These are phyloP conservation scores for Komagataella populi DNA, from an alignment of 805 yeast species.

Conservation along the genomic window DNA sequence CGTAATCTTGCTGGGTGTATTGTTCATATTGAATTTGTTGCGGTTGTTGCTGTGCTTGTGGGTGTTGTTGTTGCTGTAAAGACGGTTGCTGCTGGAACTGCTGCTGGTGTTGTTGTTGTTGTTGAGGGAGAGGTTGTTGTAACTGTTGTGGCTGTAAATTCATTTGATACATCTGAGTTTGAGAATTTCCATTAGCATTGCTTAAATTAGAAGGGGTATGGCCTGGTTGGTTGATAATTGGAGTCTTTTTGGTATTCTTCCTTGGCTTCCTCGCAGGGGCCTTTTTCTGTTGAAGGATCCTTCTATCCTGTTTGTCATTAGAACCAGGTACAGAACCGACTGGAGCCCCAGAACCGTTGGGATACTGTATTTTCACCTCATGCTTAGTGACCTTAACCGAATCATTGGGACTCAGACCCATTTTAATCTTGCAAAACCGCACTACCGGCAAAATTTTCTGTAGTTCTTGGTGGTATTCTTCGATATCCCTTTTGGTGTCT, in stretches of 20 bases:
- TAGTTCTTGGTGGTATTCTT: slow-evolving; percentile 28
- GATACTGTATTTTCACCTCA: slow-evolving; percentile 8
- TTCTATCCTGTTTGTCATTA: background rate
- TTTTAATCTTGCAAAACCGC: slow-evolving; percentile 32
- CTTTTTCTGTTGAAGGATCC: background rate
- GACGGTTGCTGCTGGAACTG: background rate
- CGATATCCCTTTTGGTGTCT: slow-evolving; percentile 22
- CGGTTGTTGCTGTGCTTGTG: background rate
- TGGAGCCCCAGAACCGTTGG: background rate
- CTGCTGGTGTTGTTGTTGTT: background rate
- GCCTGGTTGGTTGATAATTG: background rate
- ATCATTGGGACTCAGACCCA: slow-evolving; percentile 36
- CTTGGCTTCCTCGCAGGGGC: background rate
- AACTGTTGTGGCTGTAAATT: background rate
- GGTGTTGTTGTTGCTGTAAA: background rate
- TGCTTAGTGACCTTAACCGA: slow-evolving; percentile 16
- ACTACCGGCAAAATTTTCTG: slow-evolving; percentile 32
- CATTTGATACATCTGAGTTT: background rate
- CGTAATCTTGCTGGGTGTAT: background rate
- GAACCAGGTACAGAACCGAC: background rate
- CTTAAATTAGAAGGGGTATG: background rate
- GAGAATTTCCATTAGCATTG: background rate
- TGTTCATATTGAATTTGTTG: background rate
- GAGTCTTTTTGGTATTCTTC: background rate
- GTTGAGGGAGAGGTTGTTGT: background rate